These are phyloP conservation scores for Lentinula guzmanii DNA, from an alignment of 768 basidiomycete species.

Conservation along the genomic window DNA sequence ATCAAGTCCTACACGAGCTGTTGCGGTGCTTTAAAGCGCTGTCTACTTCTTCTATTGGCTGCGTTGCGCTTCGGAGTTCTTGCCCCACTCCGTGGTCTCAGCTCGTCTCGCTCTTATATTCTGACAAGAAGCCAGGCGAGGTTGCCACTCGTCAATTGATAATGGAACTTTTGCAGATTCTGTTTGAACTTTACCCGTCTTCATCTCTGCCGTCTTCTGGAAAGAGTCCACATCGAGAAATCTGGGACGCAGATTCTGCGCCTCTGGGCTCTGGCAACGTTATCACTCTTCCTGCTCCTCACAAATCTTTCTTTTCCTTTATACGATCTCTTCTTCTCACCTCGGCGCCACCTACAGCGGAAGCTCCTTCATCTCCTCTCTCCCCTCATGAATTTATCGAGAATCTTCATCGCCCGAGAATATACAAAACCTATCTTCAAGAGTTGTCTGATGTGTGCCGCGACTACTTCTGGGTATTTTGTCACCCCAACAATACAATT, in stretches of 20 bases:
- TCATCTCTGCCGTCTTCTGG: slow-evolving; percentile 56
- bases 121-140: slow-evolving; percentile 98
- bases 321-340: slow-evolving; percentile 73
- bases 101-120: slow-evolving; percentile 80
- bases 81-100: slow-evolving; percentile 86
- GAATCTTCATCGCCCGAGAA: slow-evolving; percentile 56
- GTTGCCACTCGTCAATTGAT: slow-evolving; percentile 87
- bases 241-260: slow-evolving; percentile 49
- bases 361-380: slow-evolving; percentile 55
- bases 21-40: slow-evolving; percentile 92
- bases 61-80: slow-evolving; percentile 82
- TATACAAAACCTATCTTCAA: slow-evolving; percentile 77
- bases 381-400: slow-evolving; percentile 80
- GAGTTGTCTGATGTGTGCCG: slow-evolving; percentile 87
- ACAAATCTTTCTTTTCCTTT: slow-evolving; percentile 67
- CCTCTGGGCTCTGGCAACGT: slow-evolving; percentile 37
- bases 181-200: slow-evolving; percentile 85
- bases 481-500: slow-evolving; percentile 89
- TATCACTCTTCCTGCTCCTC: slow-evolving; percentile 66
- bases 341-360: slow-evolving; percentile 58
- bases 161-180: slow-evolving; percentile 74
- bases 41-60: slow-evolving; percentile 84
- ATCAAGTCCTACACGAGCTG: slow-evolving; percentile 87
- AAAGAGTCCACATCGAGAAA: slow-evolving; percentile 35
- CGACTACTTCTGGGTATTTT: slow-evolving; percentile 97